Evolutionary conservation across 2,329 filamentous ascomycete genomes (phyloP).

Genomic region (Aspergillus novoparasiticus): DNA sequence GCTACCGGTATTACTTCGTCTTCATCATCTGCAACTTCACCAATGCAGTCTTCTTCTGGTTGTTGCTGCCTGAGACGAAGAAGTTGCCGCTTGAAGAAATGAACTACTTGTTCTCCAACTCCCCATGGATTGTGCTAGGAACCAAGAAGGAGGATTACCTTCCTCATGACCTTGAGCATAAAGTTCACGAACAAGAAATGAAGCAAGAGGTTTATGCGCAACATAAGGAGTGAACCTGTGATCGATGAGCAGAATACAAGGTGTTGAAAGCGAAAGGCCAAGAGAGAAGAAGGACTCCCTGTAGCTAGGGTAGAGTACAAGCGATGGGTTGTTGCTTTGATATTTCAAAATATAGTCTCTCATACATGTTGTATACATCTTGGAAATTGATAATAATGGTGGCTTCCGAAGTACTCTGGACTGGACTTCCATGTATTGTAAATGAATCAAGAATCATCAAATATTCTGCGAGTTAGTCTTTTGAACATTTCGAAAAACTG

Average conservation of each 20-base stretch:
- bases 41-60: constrained; percentile 69
- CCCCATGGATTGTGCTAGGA: constrained; percentile 64
- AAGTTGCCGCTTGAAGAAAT: constrained; percentile 67
- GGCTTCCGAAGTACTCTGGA: neutral
- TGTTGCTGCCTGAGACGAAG: constrained; percentile 67
- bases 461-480: neutral
- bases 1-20: constrained; percentile 61
- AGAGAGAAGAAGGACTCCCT: neutral
- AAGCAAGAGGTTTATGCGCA: constrained; percentile 44
- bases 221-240: constrained; percentile 20
- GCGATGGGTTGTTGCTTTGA: neutral
- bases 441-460: neutral
- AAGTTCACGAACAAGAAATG: constrained; percentile 59
- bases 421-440: neutral
- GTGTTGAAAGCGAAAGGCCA: neutral
- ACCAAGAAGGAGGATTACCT: constrained; percentile 57
- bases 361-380: neutral
- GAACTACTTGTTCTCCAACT: constrained; percentile 67
- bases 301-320: neutral
- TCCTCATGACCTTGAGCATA: constrained; percentile 60
- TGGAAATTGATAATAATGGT: neutral
- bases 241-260: neutral
- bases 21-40: constrained; percentile 71
- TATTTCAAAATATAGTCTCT: neutral
- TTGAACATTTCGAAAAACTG: neutral